These are phyloP conservation scores for Microbotryum silenes-acaulis DNA, from an alignment of 1,284 basidiomycete species.

Conservation along the genomic window DNA sequence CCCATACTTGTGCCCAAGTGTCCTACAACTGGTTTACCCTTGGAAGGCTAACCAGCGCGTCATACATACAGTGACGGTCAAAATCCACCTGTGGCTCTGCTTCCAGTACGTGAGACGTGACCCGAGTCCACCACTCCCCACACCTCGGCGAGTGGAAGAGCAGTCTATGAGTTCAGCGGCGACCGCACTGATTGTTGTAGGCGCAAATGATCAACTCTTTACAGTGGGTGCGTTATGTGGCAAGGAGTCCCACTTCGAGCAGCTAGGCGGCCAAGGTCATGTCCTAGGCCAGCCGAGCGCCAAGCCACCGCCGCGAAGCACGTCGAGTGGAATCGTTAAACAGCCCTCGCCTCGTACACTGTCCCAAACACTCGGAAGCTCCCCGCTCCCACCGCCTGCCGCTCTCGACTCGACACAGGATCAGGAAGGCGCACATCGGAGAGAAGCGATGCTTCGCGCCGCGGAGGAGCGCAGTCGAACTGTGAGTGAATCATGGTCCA, in stretches of 20 bases:
- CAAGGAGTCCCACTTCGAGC: slow-evolving; percentile 14
- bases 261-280: slow-evolving; percentile 1
- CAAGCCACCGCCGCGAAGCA: not conserved
- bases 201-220: too few species aligned
- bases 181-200: not conserved
- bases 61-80: not conserved
- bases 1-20: too few species aligned
- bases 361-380: not conserved
- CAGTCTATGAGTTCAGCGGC: not conserved
- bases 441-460: slow-evolving; percentile 9
- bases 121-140: not conserved
- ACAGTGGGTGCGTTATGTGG: slow-evolving; percentile 15
- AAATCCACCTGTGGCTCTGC: not conserved
- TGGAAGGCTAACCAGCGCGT: too few species aligned
- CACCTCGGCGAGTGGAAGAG: not conserved
- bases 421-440: not conserved
- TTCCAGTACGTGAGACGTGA: slow-evolving; percentile 1
- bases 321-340: too few species aligned
- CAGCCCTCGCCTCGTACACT: not conserved
- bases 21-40: too few species aligned
- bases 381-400: not conserved
- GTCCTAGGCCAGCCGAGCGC: not conserved
- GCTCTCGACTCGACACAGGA: not conserved
- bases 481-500: not conserved
- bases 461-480: slow-evolving; percentile 1